Evolutionary conservation across 257 asterid species (phyloP), one percentile per base, ranked within the genome.

Genomic region (Ilex aquifolium): DNA sequence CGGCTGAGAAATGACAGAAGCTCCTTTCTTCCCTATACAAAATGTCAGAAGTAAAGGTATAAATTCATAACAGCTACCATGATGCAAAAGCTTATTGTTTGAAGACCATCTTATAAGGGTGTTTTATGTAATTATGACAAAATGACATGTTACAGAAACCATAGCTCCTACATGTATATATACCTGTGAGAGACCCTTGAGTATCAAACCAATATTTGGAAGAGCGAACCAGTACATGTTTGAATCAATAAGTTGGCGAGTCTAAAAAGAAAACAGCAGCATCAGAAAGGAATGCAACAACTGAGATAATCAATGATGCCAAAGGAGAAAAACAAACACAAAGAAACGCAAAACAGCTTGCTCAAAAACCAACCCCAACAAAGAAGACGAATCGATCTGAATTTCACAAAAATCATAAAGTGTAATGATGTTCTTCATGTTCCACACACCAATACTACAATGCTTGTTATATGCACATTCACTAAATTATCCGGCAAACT

Each of bases 161-260:
- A 46, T 46, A 46, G n/a, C 10, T 4, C 10, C 13, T 46, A 10
- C n/a, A 14, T 10, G n/a, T 46, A 10, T 53, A 10, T 53, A 53
- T 53, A 92, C 97, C 95, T 87, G 97, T 27, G 94, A 77, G 51
- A 93, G 84, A 65, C 96, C 97, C 83, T 93, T 93, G 77, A 93
- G 99, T 65, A 93, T 85, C 50, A 91, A 81, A 65, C 99, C 99
- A 79, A 93, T 80, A 72, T 75, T 87, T 61, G 99, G 99, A 69
- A 93, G 85, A 12, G 95, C 90, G 75, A 93, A 85, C 99, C 99
- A 93, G 66, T 90, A 93, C 97, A 87, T 83, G 80, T 87, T 76
- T 30, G 82, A 84, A 80, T 89, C 99, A 64, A 87, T 82, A 58
- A 90, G 96, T 80, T 87, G 99, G 62, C 95, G 94, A 69, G 83